Evolutionary conservation across 192 early-diverging fungal species (phyloP).

Genomic region (Rhizoclosmatium sp.): DNA sequence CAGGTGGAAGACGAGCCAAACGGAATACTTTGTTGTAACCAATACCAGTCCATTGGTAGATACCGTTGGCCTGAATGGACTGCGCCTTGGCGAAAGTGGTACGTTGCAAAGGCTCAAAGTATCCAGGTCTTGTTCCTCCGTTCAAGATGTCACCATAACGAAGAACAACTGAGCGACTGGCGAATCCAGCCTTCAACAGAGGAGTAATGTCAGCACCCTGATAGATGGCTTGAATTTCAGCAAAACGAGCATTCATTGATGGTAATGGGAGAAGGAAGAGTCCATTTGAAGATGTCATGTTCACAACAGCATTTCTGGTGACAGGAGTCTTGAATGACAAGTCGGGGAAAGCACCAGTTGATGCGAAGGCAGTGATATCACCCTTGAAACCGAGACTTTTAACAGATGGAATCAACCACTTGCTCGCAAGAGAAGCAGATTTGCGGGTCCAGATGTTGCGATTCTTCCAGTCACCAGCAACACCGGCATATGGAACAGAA

Average conservation of each 20-base stretch:
- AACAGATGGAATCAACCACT: slow-evolving; percentile 14
- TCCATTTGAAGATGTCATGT: slow-evolving; percentile 23
- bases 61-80: background rate
- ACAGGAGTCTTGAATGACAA: background rate
- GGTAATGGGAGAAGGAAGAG: background rate
- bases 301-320: background rate
- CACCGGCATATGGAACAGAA: slow-evolving; percentile 29
- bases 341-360: background rate
- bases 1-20: background rate
- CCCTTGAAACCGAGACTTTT: background rate
- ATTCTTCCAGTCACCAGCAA: slow-evolving; percentile 10
- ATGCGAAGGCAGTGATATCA: slow-evolving; percentile 6
- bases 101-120: background rate
- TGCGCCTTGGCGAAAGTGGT: slow-evolving; percentile 11
- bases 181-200: background rate
- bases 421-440: slow-evolving; percentile 11
- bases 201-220: background rate
- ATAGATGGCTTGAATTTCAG: background rate
- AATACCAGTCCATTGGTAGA: slow-evolving; percentile 29
- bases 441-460: slow-evolving; percentile 19
- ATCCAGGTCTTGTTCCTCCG: background rate
- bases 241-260: background rate
- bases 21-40: background rate
- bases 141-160: background rate
- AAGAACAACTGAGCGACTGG: background rate